These are phyloP conservation scores for Trametes coccinea DNA, from an alignment of 768 basidiomycete genomes.

Conservation along the genomic window DNA sequence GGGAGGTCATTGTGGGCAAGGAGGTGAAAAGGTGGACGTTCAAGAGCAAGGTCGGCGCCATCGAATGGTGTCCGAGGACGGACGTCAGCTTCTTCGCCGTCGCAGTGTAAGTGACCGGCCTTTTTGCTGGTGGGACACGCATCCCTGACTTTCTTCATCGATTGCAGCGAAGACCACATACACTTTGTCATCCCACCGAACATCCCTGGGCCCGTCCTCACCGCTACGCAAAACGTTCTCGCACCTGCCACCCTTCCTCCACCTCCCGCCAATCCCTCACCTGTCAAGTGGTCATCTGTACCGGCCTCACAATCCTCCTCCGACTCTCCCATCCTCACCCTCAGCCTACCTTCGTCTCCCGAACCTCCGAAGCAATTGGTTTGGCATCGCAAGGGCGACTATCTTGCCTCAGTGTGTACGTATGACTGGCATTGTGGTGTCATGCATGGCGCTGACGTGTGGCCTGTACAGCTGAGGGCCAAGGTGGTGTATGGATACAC, in stretches of 20 bases:
- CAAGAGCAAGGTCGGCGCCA: constrained; percentile 71
- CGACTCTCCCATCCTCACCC: constrained; percentile 58
- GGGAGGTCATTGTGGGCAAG: constrained; percentile 89
- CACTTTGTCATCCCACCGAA: constrained; percentile 83
- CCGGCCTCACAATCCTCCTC: constrained; percentile 47
- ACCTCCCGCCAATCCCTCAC: constrained; percentile 53
- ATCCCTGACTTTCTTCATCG: neutral
- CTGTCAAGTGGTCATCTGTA: constrained; percentile 68
- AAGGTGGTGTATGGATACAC: constrained; percentile 93
- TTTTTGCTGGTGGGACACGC: neutral
- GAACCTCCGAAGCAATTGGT: constrained; percentile 77
- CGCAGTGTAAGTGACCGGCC: constrained; percentile 60
- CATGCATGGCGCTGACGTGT: neutral
- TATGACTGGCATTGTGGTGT: constrained; percentile 24
- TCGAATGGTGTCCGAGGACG: constrained; percentile 92
- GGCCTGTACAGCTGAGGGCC: constrained; percentile 55
- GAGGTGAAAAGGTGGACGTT: constrained; percentile 89
- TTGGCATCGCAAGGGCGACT: constrained; percentile 96
- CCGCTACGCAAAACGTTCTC: constrained; percentile 61
- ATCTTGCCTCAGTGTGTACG: constrained; percentile 93
- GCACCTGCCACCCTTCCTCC: constrained; percentile 67
- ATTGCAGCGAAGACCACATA: constrained; percentile 71
- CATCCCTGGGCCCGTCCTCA: constrained; percentile 56
- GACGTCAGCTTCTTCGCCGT: constrained; percentile 81
- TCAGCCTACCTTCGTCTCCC: constrained; percentile 63